These are phyloP conservation scores for Fusarium nodosum DNA, from an alignment of 2,329 filamentous ascomycete genomes.

Conservation along the genomic window DNA sequence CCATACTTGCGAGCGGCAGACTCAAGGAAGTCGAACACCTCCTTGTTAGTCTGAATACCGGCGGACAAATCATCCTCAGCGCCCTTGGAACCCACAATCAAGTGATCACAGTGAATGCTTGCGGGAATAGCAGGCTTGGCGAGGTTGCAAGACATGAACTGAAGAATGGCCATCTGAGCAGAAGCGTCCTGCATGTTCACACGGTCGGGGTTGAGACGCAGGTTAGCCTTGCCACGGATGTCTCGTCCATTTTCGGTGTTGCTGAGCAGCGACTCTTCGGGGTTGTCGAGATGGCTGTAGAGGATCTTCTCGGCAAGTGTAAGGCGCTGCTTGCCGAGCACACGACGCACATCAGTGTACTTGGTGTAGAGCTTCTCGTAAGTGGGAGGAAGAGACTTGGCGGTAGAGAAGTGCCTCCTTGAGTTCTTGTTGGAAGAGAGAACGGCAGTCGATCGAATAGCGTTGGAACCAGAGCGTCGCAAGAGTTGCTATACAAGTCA, in stretches of 20 bases:
- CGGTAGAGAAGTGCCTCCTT: slow-evolving; percentile 58
- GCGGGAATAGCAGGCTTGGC: slow-evolving; percentile 92
- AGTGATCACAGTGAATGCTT: slow-evolving; percentile 98
- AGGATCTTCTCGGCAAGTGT: slow-evolving; percentile 98
- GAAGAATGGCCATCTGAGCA: slow-evolving; percentile 96
- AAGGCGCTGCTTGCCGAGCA: slow-evolving; percentile 76
- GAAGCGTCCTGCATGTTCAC: slow-evolving; percentile 99
- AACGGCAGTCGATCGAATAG: slow-evolving; percentile 46
- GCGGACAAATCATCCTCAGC: slow-evolving; percentile 86
- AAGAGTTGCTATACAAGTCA: slow-evolving; percentile 55
- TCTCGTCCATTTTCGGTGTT: slow-evolving; percentile 86
- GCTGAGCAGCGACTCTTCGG: slow-evolving; percentile 87
- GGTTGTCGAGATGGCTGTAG: slow-evolving; percentile 92
- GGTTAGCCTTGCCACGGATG: slow-evolving; percentile 88
- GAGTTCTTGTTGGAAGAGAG: slow-evolving; percentile 53
- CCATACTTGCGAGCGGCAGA: slow-evolving; percentile 91
- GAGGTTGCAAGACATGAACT: slow-evolving; percentile 98
- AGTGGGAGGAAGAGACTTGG: slow-evolving; percentile 70
- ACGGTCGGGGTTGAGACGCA: slow-evolving; percentile 96
- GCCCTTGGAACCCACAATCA: slow-evolving; percentile 95
- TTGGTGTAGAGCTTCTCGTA: slow-evolving; percentile 86
- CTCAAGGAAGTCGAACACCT: slow-evolving; percentile 98
- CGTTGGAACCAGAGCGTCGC: slow-evolving; percentile 53
- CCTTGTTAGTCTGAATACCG: slow-evolving; percentile 91
- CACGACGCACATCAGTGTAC: slow-evolving; percentile 79